phyloP scores from a whole-genome alignment of 1,139 yeast genomes.

The Suhomyces maxii region DNA sequence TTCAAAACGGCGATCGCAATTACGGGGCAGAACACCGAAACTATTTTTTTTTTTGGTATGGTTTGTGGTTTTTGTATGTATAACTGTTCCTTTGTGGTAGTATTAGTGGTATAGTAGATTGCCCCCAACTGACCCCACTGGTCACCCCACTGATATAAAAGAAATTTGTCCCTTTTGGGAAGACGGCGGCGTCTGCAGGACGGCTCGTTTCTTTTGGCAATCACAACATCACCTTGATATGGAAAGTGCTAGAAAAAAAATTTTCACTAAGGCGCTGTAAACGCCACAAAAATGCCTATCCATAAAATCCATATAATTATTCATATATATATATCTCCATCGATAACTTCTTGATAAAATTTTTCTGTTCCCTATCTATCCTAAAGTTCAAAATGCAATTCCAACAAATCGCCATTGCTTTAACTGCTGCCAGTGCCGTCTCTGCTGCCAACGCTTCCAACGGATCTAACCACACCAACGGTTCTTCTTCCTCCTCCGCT shows the following conservation, averaged over 20 bases:
- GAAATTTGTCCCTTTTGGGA: conserved; percentile 5
- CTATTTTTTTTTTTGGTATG: too few species aligned
- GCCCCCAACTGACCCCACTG: not conserved
- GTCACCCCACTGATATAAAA: conserved; percentile 7
- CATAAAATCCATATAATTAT: not conserved
- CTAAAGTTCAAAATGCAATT: conserved; percentile 41
- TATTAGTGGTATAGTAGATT: too few species aligned
- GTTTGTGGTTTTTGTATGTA: too few species aligned
- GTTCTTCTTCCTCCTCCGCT: conserved; percentile 18
- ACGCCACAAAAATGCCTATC: not conserved
- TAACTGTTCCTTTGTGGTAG: too few species aligned
- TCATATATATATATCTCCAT: conserved; percentile 9
- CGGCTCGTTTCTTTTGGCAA: conserved; percentile 11
- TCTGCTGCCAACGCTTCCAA: conserved; percentile 43
- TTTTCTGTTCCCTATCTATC: conserved; percentile 6
- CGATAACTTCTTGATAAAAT: not conserved
- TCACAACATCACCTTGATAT: conserved; percentile 5
- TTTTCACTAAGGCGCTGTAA: conserved; percentile 8
- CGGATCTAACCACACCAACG: conserved; percentile 30
- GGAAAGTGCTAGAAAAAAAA: conserved; percentile 9
- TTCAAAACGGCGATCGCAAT: too few species aligned
- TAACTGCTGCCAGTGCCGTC: conserved; percentile 47
- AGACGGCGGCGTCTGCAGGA: conserved; percentile 1
- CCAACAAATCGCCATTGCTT: conserved; percentile 45
- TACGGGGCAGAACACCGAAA: too few species aligned